Evolutionary conservation across 2,329 filamentous ascomycete genomes (phyloP).

Genomic region (Aphanoascus verrucosus): DNA sequence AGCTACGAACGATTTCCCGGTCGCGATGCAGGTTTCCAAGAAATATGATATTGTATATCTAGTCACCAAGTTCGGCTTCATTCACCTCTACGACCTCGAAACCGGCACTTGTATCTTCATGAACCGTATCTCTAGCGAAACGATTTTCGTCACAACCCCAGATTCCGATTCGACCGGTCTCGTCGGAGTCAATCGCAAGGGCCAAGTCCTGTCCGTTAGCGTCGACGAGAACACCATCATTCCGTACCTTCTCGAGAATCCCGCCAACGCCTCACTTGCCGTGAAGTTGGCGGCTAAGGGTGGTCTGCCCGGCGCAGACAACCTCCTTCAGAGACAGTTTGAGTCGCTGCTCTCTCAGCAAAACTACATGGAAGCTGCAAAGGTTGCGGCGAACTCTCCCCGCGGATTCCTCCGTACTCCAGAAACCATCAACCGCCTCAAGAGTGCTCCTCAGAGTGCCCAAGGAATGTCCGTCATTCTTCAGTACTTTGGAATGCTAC

Average conservation of each 20-base stretch:
- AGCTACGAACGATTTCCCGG: slow-evolving; percentile 92
- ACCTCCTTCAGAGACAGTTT: slow-evolving; percentile 85
- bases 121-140: slow-evolving; percentile 99
- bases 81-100: slow-evolving; percentile 96
- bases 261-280: slow-evolving; percentile 82
- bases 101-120: slow-evolving; percentile 94
- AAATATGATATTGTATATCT: slow-evolving; percentile 96
- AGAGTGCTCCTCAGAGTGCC: slow-evolving; percentile 60
- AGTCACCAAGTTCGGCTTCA: slow-evolving; percentile 98
- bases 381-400: slow-evolving; percentile 92
- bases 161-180: slow-evolving; percentile 80
- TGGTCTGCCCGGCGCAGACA: slow-evolving; percentile 85
- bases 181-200: slow-evolving; percentile 92
- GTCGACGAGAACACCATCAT: slow-evolving; percentile 88
- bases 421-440: slow-evolving; percentile 93
- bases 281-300: slow-evolving; percentile 94
- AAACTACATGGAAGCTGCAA: slow-evolving; percentile 79
- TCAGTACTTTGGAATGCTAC: slow-evolving; percentile 93
- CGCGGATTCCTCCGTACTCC: slow-evolving; percentile 88
- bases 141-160: slow-evolving; percentile 86
- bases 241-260: slow-evolving; percentile 90
- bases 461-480: slow-evolving; percentile 85
- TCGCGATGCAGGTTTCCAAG: slow-evolving; percentile 91
- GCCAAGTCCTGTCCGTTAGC: slow-evolving; percentile 87
- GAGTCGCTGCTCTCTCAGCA: slow-evolving; percentile 72